A percentile compares a stretch with the other conserved stretches of the same genome.
phyloP scores from a whole-genome alignment of 2,329 filamentous ascomycete species.

The Lecanicillium sp. region DNA sequence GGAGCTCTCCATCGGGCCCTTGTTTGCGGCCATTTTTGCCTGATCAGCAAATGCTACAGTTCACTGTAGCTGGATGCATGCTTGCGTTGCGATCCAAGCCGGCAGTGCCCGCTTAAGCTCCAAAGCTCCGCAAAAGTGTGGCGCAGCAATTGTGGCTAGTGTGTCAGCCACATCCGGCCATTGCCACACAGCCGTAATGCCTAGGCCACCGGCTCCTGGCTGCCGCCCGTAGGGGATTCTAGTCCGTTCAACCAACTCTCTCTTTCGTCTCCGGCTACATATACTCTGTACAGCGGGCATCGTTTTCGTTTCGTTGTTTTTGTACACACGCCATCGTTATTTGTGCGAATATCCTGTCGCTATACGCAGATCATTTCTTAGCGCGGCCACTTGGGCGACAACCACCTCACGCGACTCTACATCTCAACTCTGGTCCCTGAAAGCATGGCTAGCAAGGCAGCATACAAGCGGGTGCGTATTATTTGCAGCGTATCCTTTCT shows the following conservation, averaged over 20 bases:
- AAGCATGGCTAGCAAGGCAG: slow-evolving; percentile 63
- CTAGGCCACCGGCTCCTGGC: too few relatives aligned
- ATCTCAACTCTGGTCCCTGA: neutral
- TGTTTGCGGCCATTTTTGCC: neutral
- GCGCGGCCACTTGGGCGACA: too few relatives aligned
- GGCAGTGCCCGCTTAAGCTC: neutral
- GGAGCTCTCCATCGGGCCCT: neutral
- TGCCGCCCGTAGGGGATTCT: neutral
- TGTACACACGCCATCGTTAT: neutral
- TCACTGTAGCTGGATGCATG: neutral
- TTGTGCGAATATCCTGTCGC: too few relatives aligned
- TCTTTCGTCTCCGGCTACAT: too few relatives aligned
- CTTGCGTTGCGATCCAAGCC: too few relatives aligned
- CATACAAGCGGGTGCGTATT: slow-evolving; percentile 57
- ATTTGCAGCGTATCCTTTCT: neutral
- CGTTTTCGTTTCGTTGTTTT: too few relatives aligned
- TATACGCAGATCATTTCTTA: too few relatives aligned
- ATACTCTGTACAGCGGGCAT: too few relatives aligned
- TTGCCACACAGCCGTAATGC: slow-evolving; percentile 7
- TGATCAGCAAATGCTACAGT: too few relatives aligned
- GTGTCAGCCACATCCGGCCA: neutral
- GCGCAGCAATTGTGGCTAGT: slow-evolving; percentile 7
- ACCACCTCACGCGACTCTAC: slow-evolving; percentile 8
- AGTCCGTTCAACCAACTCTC: too few relatives aligned
- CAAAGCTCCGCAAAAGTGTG: slow-evolving; percentile 3